phyloP scores from a whole-genome alignment of 2,329 filamentous ascomycete species.

The Samsoniella hepiali region DNA sequence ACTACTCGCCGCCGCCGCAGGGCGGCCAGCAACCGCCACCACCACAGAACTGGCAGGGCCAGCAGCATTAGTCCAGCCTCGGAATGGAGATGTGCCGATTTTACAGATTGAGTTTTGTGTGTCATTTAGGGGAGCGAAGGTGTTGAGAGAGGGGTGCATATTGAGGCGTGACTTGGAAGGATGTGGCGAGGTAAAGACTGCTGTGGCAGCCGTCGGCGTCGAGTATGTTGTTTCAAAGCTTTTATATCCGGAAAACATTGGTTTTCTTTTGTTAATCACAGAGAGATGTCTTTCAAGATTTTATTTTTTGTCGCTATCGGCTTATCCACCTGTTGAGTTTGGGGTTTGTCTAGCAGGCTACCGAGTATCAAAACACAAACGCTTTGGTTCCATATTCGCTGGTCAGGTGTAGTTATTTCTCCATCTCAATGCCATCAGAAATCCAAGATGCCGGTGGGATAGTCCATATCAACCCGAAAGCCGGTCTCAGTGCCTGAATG shows the following conservation, averaged over 20 bases:
- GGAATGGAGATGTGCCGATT: not conserved
- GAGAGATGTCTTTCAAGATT: not conserved
- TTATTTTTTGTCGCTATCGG: not conserved
- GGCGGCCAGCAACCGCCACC: conserved; percentile 13
- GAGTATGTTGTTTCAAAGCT: not conserved
- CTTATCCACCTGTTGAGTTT: not conserved
- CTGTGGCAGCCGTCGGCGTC: not conserved
- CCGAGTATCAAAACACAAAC: not conserved
- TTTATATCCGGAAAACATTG: not conserved
- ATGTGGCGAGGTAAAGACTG: not conserved
- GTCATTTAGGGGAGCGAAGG: not conserved
- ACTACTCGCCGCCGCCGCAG: conserved; percentile 15
- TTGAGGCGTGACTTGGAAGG: not conserved
- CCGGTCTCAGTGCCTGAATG: too few relatives aligned
- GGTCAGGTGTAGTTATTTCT: not conserved
- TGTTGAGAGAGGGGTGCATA: not conserved
- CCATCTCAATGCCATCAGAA: not conserved
- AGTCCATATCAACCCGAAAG: too few relatives aligned
- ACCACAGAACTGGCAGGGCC: conserved; percentile 4
- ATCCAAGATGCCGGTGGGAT: too few relatives aligned
- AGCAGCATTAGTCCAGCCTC: conserved; percentile 19
- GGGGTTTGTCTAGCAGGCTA: not conserved
- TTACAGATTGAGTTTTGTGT: not conserved
- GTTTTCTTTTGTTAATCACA: not conserved
- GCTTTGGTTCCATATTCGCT: not conserved